Evolutionary conservation across 2,329 filamentous ascomycete species (phyloP).

Genomic region (Pseudogymnoascus sp.): DNA sequence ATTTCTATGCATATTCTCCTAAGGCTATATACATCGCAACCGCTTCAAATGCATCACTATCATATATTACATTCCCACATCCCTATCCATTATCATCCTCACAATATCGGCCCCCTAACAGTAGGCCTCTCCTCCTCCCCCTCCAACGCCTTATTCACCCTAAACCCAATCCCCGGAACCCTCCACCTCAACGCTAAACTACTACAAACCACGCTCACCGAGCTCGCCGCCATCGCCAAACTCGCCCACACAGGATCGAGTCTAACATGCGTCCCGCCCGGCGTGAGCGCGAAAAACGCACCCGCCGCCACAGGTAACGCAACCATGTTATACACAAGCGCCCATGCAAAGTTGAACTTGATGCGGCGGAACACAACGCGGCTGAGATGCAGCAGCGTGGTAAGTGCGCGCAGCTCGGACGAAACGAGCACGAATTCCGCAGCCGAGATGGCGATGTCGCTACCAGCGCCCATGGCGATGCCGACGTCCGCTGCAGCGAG

Average conservation of each 20-base stretch:
- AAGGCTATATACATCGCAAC: neutral
- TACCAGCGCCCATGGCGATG: constrained; percentile 69
- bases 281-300: constrained; percentile 41
- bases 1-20: neutral
- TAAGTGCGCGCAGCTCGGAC: constrained; percentile 46
- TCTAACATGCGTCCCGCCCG: constrained; percentile 46
- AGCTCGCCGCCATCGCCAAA: constrained; percentile 82
- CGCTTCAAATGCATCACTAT: neutral
- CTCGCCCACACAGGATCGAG: constrained; percentile 75
- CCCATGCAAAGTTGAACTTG: constrained; percentile 60
- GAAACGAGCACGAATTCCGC: constrained; percentile 70
- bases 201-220: constrained; percentile 75
- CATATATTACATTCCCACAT: neutral
- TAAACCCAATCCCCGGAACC: constrained; percentile 31
- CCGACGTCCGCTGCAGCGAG: constrained; percentile 70
- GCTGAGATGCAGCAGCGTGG: constrained; percentile 50
- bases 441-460: constrained; percentile 69
- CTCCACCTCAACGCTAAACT: constrained; percentile 55
- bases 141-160: constrained; percentile 12
- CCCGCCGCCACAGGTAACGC: constrained; percentile 57
- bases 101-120: neutral
- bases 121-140: neutral
- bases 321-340: constrained; percentile 52
- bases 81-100: neutral
- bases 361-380: constrained; percentile 53